Percentiles rank a stretch among this genome's conserved stretches.
These are phyloP conservation scores for Globisporangium perplexum DNA, from an alignment of 352 stramenopile genomes.

Conservation along the genomic window DNA sequence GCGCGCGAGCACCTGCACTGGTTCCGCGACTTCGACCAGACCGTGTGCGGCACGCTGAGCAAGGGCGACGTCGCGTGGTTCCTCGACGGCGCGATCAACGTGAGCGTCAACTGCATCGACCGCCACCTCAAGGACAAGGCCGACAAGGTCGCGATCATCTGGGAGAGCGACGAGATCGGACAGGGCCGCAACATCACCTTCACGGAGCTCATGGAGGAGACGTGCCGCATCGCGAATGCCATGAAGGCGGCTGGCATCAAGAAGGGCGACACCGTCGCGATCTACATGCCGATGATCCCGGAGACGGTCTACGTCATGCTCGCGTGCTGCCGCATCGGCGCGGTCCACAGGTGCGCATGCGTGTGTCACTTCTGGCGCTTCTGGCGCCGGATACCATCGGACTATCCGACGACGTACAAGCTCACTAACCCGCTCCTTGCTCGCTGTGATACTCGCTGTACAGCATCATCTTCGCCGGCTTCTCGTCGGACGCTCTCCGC, in stretches of 20 bases:
- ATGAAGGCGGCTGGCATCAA: constrained; percentile 60
- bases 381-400: too few species aligned
- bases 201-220: constrained; percentile 84
- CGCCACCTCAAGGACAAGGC: constrained; percentile 78
- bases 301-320: constrained; percentile 98
- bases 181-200: constrained; percentile 90
- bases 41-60: constrained; percentile 78
- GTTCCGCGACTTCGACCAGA: constrained; percentile 92
- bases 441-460: neutral
- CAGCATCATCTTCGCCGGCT: constrained; percentile 96
- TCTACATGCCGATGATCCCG: constrained; percentile 99
- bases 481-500: constrained; percentile 91
- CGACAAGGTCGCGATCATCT: constrained; percentile 95
- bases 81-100: constrained; percentile 92
- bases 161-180: constrained; percentile 96
- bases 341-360: constrained; percentile 68
- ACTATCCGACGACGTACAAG: too few species aligned
- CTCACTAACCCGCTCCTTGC: neutral
- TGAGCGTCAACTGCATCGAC: constrained; percentile 95
- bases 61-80: constrained; percentile 96
- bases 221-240: constrained; percentile 91
- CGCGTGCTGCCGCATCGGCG: constrained; percentile 96
- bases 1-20: constrained; percentile 90
- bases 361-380: neutral
- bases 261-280: constrained; percentile 89